These are phyloP conservation scores for Solidago caesia DNA, from an alignment of 129 eudicot genomes.

Conservation along the genomic window DNA sequence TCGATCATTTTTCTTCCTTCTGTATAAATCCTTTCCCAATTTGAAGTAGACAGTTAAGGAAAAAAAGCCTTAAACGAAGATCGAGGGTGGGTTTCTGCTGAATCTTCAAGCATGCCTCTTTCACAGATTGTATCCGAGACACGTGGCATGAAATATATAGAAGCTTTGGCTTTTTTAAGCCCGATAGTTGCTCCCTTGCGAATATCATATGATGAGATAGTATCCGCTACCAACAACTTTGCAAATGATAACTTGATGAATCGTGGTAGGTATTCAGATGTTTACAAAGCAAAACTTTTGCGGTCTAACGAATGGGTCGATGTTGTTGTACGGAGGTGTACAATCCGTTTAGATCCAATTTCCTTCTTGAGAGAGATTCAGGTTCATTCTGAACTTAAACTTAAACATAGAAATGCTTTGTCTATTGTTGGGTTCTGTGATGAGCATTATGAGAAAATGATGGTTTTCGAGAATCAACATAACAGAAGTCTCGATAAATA, in stretches of 20 bases:
- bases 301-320: not conserved
- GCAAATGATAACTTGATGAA: not conserved
- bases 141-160: too few relatives aligned
- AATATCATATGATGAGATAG: not conserved
- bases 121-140: too few relatives aligned
- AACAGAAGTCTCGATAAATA: not conserved
- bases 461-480: not conserved
- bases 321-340: not conserved
- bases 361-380: not conserved
- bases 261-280: not conserved
- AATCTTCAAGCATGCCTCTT: too few relatives aligned
- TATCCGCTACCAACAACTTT: conserved; percentile 7
- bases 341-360: too few relatives aligned
- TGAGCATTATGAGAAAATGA: not conserved
- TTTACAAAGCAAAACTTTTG: conserved; percentile 6
- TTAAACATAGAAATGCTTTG: not conserved
- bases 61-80: too few relatives aligned
- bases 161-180: not conserved
- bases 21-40: too few relatives aligned
- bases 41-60: too few relatives aligned
- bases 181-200: not conserved
- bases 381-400: not conserved
- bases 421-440: conserved; percentile 14
- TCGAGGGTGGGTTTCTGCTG: too few relatives aligned
- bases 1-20: too few relatives aligned